Base-by-base conservation (phyloP, 2,329 filamentous ascomycete genomes). In the Fusarium sublunatum region DNA sequence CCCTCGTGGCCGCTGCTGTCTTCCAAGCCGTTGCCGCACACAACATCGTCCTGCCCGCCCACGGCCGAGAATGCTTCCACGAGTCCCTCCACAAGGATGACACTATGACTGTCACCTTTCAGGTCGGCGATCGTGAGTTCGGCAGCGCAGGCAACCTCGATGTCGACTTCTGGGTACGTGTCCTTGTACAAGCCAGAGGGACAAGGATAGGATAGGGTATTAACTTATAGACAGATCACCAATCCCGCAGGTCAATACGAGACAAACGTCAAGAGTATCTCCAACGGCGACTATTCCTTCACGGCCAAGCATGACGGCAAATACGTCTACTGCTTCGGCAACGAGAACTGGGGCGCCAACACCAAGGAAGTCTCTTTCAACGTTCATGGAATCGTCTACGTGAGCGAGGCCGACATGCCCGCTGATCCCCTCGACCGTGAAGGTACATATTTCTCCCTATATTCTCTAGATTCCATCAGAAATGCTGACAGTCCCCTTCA, bases 291-390 rank as follows among this genome's bases (percentile, higher is more conserved):
- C 79, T 92, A 96, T 82, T 91, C 91, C 56, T 98, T 99, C 80
- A 90, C 88, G 35, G 93, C 95, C 47, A 82, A 85, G 70, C 81
- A 88, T 74, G 93, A 99, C 77, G 95, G 95, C 67, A 93, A 91
- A 80, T 97, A 91, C 82, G 83, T 86, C 55, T 99, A 99, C 87
- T 99, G 95, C 87, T 99, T 99, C 82, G 96, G 95, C 80, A 99
- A 99, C 80, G 94, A 98, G 83, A 90, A 95, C 78, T 99, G 94
- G 93, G 91, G 92, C 57, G 93, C 93, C 57, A 92, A 92, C 78
- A 96, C 88, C 76, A 99, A 99, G 81, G 95, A 99, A 78, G 94
- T 99, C 50, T 96, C 92, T 53, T 99, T 99, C 87, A 99, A 99
- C 78, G 95, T 99, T 48, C 95, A 99, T 80, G 95, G 95, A 70